Evolutionary conservation across 495 filamentous ascomycete species (phyloP), one percentile per base, ranked within the genome.

Genomic region (Chaetomium fimeti): DNA sequence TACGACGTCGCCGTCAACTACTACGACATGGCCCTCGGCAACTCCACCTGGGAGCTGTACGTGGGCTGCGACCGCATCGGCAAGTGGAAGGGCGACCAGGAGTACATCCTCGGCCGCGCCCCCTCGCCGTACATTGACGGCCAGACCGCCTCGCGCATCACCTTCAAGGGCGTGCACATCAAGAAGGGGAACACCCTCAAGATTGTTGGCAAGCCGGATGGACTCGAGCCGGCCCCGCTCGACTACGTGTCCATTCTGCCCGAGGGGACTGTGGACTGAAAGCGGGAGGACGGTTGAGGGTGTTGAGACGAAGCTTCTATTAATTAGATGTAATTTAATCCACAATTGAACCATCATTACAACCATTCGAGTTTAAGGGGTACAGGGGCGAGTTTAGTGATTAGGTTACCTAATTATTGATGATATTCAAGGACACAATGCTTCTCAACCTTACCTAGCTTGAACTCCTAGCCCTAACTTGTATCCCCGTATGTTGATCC

Each of bases 1-100:
- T 90, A 89, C 61, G 82, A 88, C 66, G 28, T 91, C 7, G 86
- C 82, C 0, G 79, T 91, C 9, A 86, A 86, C 60, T 90, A 90
- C 70, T 90, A 82, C 66, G 88, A 91, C 67, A 64, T 85, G 28
- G 76, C 79, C 29, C 80, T 81, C 6, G 88, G 87, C 1, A 73
- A 74, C 52, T 57, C 65, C 24, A 67, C 65, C 77, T 85, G 15
- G 71, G 76, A 55, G 24, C 43, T 66, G 25, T 90, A 81, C 60
- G 59, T 89, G 28, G 85, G 86, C 65, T 74, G 82, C 57, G 69
- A 72, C 22, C 69, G 71, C 16, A 61, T 89, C 18, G 84, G 86
- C 1, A 67, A 76, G 40, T 89, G 86, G 87, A 72, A 75, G 36
- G 86, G 86, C 0, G 77, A 89, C 68, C 65, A 76, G 15, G 85